Percentiles rank a stretch among this genome's conserved stretches.
Evolutionary conservation across 208 protist genomes (phyloP).

Genomic region (Herpetomonas samuelpessoai): DNA sequence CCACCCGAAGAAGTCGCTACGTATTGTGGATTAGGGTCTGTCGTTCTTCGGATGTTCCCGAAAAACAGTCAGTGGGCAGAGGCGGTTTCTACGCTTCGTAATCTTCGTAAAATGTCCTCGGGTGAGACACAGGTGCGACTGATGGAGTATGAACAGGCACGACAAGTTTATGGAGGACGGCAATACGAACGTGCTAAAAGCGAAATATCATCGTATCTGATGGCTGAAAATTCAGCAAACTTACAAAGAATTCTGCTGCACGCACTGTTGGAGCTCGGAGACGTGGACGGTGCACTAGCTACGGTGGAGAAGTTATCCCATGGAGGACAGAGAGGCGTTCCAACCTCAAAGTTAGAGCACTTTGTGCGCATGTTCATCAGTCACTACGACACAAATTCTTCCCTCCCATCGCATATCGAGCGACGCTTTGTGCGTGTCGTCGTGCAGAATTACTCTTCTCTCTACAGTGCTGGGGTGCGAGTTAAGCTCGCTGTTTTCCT

Average conservation of each 20-base stretch:
- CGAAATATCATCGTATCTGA: constrained; percentile 15
- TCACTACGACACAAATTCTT: background rate
- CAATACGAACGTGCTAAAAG: constrained; percentile 12
- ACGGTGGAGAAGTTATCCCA: constrained; percentile 17
- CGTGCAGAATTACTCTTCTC: background rate
- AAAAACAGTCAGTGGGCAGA: constrained; percentile 32
- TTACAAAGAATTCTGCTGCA: constrained; percentile 27
- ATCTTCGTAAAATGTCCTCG: constrained; percentile 10
- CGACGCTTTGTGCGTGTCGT: background rate
- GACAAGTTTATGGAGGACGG: constrained; percentile 22
- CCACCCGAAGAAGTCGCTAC: constrained; percentile 19
- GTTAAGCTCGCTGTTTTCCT: background rate
- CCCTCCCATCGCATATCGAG: background rate
- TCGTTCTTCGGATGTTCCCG: constrained; percentile 19
- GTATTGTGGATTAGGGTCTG: constrained; percentile 18
- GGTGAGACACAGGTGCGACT: constrained; percentile 19
- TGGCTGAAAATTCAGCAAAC: constrained; percentile 9
- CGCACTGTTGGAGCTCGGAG: constrained; percentile 14
- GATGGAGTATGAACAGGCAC: constrained; percentile 18
- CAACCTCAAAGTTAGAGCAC: background rate
- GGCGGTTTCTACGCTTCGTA: constrained; percentile 16
- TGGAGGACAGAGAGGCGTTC: background rate
- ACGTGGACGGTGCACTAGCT: constrained; percentile 16
- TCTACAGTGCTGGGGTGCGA: background rate
- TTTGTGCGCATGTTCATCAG: background rate